Percentiles rank a stretch among this genome's conserved stretches.
Evolutionary conservation across 2,329 filamentous ascomycete species (phyloP).

Genomic region (Ophiosphaerella narmari): DNA sequence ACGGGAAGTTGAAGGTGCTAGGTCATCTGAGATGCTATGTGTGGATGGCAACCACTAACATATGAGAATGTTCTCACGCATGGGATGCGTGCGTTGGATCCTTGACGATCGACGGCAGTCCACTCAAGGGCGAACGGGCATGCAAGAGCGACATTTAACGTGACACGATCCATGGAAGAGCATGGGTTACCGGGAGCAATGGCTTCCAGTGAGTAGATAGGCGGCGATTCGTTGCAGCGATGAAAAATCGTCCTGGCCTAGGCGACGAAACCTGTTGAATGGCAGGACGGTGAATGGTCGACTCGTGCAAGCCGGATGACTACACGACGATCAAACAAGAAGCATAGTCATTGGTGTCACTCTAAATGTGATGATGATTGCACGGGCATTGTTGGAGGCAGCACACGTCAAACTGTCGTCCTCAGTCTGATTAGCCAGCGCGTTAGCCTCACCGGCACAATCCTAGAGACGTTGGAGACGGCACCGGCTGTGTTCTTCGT

Average conservation of each 20-base stretch:
- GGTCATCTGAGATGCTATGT: background rate
- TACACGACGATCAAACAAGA: conserved; percentile 27
- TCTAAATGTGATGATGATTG: no score
- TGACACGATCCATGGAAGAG: background rate
- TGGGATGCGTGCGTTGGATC: background rate
- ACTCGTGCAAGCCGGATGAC: conserved; percentile 12
- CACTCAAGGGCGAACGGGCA: background rate
- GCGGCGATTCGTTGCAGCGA: conserved; percentile 8
- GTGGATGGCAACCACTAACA: background rate
- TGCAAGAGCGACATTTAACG: background rate
- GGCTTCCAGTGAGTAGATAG: conserved; percentile 1
- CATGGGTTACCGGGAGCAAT: background rate
- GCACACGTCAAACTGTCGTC: no score
- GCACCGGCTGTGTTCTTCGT: conserved; percentile 4
- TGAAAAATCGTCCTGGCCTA: conserved; percentile 16
- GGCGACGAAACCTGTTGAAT: conserved; percentile 12
- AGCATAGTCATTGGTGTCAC: conserved; percentile 1
- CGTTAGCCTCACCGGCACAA: no score
- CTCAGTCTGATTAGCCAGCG: no score
- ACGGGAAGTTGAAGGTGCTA: background rate
- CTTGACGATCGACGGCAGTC: background rate
- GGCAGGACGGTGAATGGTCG: conserved; percentile 15
- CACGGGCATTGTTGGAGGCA: no score
- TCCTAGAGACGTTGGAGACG: no score
- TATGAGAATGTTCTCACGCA: background rate